Percentiles rank a stretch among this genome's conserved stretches.
These are phyloP conservation scores for Plasmodium vivax DNA, from an alignment of 169 alveolate species.

Conservation along the genomic window DNA sequence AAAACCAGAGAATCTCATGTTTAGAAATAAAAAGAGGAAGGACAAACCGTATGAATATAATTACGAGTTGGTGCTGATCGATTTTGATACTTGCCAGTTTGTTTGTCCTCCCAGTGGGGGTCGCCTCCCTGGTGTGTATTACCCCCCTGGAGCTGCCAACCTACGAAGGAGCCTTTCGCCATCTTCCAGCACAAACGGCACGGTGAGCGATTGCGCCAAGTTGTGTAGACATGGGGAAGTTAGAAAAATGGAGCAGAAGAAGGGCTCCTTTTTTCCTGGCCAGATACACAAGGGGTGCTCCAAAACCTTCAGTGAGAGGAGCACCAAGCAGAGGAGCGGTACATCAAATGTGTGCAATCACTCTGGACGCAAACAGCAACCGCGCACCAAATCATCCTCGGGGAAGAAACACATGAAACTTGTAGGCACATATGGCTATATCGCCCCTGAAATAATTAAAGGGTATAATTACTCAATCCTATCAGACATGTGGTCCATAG, in stretches of 20 bases:
- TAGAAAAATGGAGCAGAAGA: background rate
- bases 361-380: background rate
- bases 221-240: background rate
- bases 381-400: background rate
- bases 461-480: slow-evolving; percentile 88
- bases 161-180: background rate
- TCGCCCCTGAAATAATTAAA: slow-evolving; percentile 89
- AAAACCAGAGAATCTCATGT: slow-evolving; percentile 90
- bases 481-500: slow-evolving; percentile 93
- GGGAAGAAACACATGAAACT: slow-evolving; percentile 74
- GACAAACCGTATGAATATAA: slow-evolving; percentile 78
- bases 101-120: slow-evolving; percentile 66
- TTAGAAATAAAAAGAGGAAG: slow-evolving; percentile 80
- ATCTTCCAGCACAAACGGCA: background rate
- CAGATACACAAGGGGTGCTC: background rate
- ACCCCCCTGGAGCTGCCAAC: background rate
- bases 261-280: background rate
- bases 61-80: slow-evolving; percentile 85
- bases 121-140: background rate
- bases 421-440: slow-evolving; percentile 90
- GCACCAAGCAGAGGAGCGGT: background rate
- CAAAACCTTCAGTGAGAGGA: background rate
- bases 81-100: slow-evolving; percentile 88
- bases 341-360: background rate
- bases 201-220: background rate